Percentiles rank a stretch among this genome's conserved stretches.
phyloP scores from a whole-genome alignment of 345 rosid genomes.

The Hevea brasiliensis region DNA sequence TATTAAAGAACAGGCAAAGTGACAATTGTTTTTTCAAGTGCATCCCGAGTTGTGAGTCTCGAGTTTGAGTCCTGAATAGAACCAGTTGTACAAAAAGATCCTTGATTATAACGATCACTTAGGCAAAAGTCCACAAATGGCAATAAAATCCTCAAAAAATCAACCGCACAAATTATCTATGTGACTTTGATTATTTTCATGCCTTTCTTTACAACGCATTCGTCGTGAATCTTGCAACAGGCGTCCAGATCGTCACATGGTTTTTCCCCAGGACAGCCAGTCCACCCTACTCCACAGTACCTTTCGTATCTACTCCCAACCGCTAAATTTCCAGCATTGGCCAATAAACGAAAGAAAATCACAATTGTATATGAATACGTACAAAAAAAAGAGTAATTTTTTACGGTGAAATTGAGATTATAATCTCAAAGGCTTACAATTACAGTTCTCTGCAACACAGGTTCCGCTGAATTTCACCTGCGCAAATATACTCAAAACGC shows the following conservation, averaged over 20 bases:
- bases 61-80: too few species aligned
- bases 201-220: constrained; percentile 78
- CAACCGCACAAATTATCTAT: too few species aligned
- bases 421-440: constrained; percentile 41
- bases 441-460: constrained; percentile 61
- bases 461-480: constrained; percentile 73
- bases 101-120: too few species aligned
- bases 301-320: constrained; percentile 83
- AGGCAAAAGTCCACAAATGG: too few species aligned
- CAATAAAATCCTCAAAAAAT: too few species aligned
- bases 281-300: constrained; percentile 91
- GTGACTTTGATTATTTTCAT: background rate
- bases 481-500: background rate
- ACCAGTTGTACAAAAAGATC: too few species aligned
- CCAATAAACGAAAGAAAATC: background rate
- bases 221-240: constrained; percentile 86
- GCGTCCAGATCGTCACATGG: constrained; percentile 89
- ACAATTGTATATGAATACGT: background rate
- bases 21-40: background rate
- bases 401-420: too few species aligned
- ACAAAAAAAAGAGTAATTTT: too few species aligned
- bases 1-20: background rate
- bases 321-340: constrained; percentile 31
- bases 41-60: too few species aligned
- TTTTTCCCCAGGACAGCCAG: constrained; percentile 81